These are phyloP conservation scores for Microsporum audouinii DNA, from an alignment of 2,329 filamentous ascomycete genomes.

Conservation along the genomic window DNA sequence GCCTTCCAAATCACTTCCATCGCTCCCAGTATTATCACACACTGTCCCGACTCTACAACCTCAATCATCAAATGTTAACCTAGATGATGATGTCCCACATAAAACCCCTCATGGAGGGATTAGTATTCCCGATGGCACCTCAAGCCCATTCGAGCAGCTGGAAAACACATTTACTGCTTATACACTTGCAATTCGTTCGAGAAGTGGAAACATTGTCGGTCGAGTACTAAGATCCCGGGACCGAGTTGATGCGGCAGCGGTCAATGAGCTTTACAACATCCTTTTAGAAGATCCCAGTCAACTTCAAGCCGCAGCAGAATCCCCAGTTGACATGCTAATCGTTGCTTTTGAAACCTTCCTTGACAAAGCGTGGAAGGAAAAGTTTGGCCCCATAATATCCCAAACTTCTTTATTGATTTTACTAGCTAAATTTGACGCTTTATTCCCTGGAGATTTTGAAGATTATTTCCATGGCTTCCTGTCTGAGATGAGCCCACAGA, in stretches of 20 bases:
- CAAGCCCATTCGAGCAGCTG: slow-evolving; percentile 59
- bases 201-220: slow-evolving; percentile 78
- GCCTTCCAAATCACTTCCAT: slow-evolving; percentile 25
- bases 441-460: slow-evolving; percentile 40
- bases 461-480: slow-evolving; percentile 46
- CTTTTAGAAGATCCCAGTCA: slow-evolving; percentile 74
- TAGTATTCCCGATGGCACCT: slow-evolving; percentile 37
- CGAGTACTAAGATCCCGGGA: slow-evolving; percentile 60
- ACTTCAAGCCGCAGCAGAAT: slow-evolving; percentile 61
- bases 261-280: slow-evolving; percentile 84
- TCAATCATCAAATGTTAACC: slow-evolving; percentile 34
- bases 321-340: slow-evolving; percentile 73
- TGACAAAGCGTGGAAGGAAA: slow-evolving; percentile 73
- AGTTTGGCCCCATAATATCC: slow-evolving; percentile 75
- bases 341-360: slow-evolving; percentile 90
- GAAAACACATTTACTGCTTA: slow-evolving; percentile 82
- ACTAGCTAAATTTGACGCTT: slow-evolving; percentile 42
- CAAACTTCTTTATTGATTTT: slow-evolving; percentile 59
- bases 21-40: slow-evolving; percentile 30
- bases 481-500: slow-evolving; percentile 45
- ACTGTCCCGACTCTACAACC: slow-evolving; percentile 31
- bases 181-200: slow-evolving; percentile 66
- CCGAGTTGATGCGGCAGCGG: slow-evolving; percentile 60
- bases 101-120: slow-evolving; percentile 38
- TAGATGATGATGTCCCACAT: slow-evolving; percentile 3